phyloP scores from a whole-genome alignment of 441 rosid genomes.

The Croton setiger region DNA sequence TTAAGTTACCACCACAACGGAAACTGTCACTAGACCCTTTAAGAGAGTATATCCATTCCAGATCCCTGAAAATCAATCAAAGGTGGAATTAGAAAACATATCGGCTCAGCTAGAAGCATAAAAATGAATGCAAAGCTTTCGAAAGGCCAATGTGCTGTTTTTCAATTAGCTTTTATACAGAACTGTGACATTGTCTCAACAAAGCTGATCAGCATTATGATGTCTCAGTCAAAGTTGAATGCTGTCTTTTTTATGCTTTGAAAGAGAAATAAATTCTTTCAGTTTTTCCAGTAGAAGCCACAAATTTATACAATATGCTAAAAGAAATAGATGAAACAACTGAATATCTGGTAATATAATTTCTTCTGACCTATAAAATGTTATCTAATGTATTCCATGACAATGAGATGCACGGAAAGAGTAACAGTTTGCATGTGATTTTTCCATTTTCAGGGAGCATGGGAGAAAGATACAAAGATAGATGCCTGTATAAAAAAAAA shows the following conservation, averaged over 20 bases:
- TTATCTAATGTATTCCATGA: no score
- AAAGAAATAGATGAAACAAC: not conserved
- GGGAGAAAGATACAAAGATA: no score
- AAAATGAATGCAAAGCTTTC: not conserved
- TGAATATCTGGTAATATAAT: not conserved
- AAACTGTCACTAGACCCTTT: not conserved
- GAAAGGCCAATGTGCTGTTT: not conserved
- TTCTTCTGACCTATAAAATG: not conserved
- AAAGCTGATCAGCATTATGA: not conserved
- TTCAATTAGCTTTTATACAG: not conserved
- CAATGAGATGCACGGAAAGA: not conserved
- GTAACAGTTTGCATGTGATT: not conserved
- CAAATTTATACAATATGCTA: not conserved
- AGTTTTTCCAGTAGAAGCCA: not conserved
- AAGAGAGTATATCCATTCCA: not conserved
- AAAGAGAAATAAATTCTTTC: not conserved
- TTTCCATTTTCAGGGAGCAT: not conserved
- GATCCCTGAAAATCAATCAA: slow-evolving; percentile 11
- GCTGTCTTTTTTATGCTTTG: not conserved
- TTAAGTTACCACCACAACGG: not conserved
- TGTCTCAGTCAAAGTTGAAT: not conserved
- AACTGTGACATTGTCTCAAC: not conserved
- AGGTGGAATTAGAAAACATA: not conserved
- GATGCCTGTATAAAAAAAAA: no score
- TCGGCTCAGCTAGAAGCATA: not conserved